Conservation (phyloP, 495 filamentous ascomycete species). For the Xylaria nigripes region DNA sequence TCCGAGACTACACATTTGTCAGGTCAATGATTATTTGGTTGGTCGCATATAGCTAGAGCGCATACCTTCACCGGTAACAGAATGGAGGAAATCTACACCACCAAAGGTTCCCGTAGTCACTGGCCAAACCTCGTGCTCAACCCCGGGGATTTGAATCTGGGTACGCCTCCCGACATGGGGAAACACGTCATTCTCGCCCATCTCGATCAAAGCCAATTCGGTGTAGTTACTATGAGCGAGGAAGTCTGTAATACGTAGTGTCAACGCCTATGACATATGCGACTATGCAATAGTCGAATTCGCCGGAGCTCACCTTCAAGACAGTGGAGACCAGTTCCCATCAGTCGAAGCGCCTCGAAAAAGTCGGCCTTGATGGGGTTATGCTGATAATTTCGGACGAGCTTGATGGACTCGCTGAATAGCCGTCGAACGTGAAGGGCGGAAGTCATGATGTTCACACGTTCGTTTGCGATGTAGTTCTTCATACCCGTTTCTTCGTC, state of each 20-base stretch:
- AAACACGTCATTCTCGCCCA: slow-evolving; percentile 72
- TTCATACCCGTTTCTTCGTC: slow-evolving; percentile 77
- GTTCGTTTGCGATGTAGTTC: slow-evolving; percentile 83
- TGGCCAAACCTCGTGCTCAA: slow-evolving; percentile 57
- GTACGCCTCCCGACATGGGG: slow-evolving; percentile 74
- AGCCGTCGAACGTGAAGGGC: slow-evolving; percentile 64
- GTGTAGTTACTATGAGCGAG: slow-evolving; percentile 87
- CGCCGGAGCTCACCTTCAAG: slow-evolving; percentile 60
- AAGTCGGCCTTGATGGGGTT: slow-evolving; percentile 60
- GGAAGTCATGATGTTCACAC: slow-evolving; percentile 63
- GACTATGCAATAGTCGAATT: background rate
- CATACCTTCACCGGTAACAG: slow-evolving; percentile 68
- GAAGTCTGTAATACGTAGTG: slow-evolving; percentile 46
- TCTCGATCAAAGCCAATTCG: slow-evolving; percentile 75
- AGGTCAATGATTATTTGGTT: background rate
- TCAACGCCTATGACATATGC: slow-evolving; percentile 5
- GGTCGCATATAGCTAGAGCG: background rate
- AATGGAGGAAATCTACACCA: slow-evolving; percentile 78
- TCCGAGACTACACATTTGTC: slow-evolving; percentile 52
- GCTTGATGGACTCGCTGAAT: slow-evolving; percentile 60
- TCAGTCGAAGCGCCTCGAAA: slow-evolving; percentile 72
- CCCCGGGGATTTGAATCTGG: slow-evolving; percentile 56
- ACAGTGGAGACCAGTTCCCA: slow-evolving; percentile 83
- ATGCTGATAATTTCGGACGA: slow-evolving; percentile 61
- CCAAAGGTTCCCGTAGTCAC: slow-evolving; percentile 87